Percentiles rank a stretch among this genome's conserved stretches.
These are phyloP conservation scores for Tuber calosporum DNA, from an alignment of 495 filamentous ascomycete species.

Conservation along the genomic window DNA sequence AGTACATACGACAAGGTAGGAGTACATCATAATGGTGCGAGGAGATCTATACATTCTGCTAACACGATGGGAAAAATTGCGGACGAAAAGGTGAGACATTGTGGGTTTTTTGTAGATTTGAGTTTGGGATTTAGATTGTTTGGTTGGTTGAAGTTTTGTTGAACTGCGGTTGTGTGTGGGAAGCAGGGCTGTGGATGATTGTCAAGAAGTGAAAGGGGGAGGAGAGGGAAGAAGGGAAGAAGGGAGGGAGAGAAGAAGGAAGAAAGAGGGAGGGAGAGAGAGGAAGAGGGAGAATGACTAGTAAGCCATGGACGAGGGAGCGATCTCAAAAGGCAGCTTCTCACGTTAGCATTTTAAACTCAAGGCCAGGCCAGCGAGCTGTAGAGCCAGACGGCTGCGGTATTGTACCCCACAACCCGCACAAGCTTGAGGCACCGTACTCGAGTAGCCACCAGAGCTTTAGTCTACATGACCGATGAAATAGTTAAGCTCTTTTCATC, in stretches of 20 bases:
- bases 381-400: not conserved
- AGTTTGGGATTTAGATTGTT: slow-evolving; percentile 5
- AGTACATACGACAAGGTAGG: slow-evolving; percentile 24
- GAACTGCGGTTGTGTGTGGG: not conserved
- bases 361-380: not conserved
- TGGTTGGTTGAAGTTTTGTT: too few relatives aligned
- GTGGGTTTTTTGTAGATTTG: not conserved
- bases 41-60: slow-evolving; percentile 21
- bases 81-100: slow-evolving; percentile 25
- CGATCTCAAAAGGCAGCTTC: not conserved
- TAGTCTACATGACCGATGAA: not conserved
- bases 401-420: not conserved
- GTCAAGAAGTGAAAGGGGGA: not conserved
- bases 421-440: not conserved
- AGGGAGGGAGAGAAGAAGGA: not conserved
- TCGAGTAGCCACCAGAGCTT: not conserved
- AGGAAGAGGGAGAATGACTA: not conserved
- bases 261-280: slow-evolving; percentile 1
- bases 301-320: not conserved
- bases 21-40: slow-evolving; percentile 31
- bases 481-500: not conserved
- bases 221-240: not conserved
- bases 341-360: not conserved
- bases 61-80: slow-evolving; percentile 29
- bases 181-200: not conserved